Conservation (phyloP, 163 green algal species). For the Volvox carteri region DNA sequence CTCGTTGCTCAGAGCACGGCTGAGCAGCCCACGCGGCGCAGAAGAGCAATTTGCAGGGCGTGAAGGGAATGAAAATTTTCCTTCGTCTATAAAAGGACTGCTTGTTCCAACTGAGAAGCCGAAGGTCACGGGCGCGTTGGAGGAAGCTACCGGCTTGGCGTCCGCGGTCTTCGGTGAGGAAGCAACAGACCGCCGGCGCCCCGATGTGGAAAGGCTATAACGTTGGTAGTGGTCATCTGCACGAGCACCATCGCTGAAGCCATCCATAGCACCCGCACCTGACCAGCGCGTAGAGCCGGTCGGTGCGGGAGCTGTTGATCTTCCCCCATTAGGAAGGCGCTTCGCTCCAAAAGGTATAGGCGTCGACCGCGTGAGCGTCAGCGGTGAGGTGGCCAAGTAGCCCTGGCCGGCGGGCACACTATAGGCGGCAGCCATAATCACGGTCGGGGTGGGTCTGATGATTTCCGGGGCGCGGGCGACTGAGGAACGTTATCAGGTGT, state of each 20-base stretch:
- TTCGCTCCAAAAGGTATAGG: slow-evolving; percentile 36
- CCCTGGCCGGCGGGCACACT: not conserved
- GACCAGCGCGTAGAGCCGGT: not conserved
- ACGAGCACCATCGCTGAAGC: not conserved
- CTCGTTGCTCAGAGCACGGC: slow-evolving; percentile 21
- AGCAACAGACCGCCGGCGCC: slow-evolving; percentile 11
- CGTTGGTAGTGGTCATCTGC: slow-evolving; percentile 28
- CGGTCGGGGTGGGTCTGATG: not conserved
- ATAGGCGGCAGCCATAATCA: slow-evolving; percentile 32
- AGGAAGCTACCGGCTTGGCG: slow-evolving; percentile 1
- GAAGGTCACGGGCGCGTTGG: slow-evolving; percentile 1
- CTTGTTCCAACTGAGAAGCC: slow-evolving; percentile 27
- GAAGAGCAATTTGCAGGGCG: not conserved
- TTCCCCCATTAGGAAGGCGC: slow-evolving; percentile 2
- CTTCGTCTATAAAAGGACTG: slow-evolving; percentile 4
- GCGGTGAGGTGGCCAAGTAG: slow-evolving; percentile 45
- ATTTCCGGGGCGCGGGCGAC: not conserved
- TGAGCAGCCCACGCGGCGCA: not conserved
- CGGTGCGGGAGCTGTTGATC: not conserved
- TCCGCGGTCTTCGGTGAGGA: not conserved
- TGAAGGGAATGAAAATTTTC: not conserved
- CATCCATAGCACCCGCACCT: not conserved
- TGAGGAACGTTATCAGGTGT: not conserved
- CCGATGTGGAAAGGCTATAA: slow-evolving; percentile 31
- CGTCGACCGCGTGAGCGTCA: slow-evolving; percentile 39